These are phyloP conservation scores for Epithele typhae DNA, from an alignment of 768 basidiomycete species.

Conservation along the genomic window DNA sequence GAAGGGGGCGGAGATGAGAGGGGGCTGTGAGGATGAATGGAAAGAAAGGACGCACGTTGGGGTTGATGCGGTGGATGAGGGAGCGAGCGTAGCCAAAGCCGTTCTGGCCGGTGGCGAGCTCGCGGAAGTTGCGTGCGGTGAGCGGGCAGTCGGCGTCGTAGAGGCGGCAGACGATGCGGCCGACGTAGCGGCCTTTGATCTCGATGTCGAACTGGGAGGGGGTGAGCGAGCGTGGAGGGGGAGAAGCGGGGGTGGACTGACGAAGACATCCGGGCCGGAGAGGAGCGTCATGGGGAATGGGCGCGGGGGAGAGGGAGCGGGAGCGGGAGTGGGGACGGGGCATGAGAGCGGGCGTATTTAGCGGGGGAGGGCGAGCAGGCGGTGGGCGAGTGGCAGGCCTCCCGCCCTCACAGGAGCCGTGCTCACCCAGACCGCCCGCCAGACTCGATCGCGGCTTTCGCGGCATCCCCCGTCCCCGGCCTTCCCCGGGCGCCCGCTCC, in stretches of 20 bases:
- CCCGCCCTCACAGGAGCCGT: too few relatives aligned
- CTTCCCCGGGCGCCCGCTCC: too few relatives aligned
- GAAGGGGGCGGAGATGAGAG: neutral
- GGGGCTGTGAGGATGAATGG: neutral
- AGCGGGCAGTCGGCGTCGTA: conserved; percentile 81
- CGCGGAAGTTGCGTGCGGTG: conserved; percentile 79
- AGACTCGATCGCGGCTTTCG: too few relatives aligned
- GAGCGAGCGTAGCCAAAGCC: conserved; percentile 71
- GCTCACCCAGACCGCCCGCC: too few relatives aligned
- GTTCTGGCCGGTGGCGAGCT: conserved; percentile 63
- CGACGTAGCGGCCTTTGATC: conserved; percentile 55
- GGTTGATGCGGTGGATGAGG: conserved; percentile 58
- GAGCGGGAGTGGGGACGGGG: too few relatives aligned
- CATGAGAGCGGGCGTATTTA: too few relatives aligned
- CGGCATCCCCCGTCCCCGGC: too few relatives aligned
- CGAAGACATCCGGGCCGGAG: conserved; percentile 25
- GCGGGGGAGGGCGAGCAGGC: too few relatives aligned
- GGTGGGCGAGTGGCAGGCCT: too few relatives aligned
- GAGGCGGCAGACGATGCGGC: conserved; percentile 78
- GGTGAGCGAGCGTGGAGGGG: neutral
- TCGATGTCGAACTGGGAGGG: conserved; percentile 53
- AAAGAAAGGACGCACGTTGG: conserved; percentile 24
- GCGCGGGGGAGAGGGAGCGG: too few relatives aligned
- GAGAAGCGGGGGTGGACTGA: neutral
- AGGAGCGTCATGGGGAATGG: neutral